Evolutionary conservation across 306 rosid species (phyloP), one percentile per base, ranked within the genome.

Genomic region (Rubus parviflorus): DNA sequence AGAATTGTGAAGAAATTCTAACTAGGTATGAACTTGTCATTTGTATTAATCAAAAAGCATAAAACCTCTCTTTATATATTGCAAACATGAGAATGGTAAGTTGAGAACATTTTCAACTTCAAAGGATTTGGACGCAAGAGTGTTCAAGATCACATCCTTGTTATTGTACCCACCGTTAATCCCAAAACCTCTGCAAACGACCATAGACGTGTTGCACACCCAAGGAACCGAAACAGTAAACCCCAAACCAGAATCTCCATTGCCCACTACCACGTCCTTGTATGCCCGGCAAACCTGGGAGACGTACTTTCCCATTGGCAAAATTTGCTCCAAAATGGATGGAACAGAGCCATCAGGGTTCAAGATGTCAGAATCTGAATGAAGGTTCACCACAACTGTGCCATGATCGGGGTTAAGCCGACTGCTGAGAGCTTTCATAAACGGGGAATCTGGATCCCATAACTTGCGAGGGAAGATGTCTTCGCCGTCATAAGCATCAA

Each of bases 301-400:
- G 37, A 89, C 85, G 16, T 92, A 87, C 82, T 81, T 88, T 19
- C 97, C 97, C 92, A 87, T 83, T 9, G 97, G 96, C 74, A 90
- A 82, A 77, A 81, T 43, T 70, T 73, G 91, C 74, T 85, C 87
- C 48, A 76, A 54, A 79, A 73, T 76, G 10, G 92, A 86, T 60
- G 91, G 88, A 65, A 65, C 77, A 25, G 90, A 89, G 54, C 91
- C 92, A 58, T 81, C 90, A 5, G 60, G 75, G 77, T 81, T 83
- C 84, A 81, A 47, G 70, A 80, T 20, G 46, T 90, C 93, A 66
- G 87, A 79, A 84, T 95, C 98, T 0, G 98, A 90, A 86, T 95
- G 98, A 77, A 92, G 97, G 88, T 95, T 95, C 74, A 95, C 97
- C 62, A 95, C 94, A 42, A 92, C 97, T 1, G 93, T 95, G 12